phyloP scores from a whole-genome alignment of 2,329 filamentous ascomycete species.

The Curvularia verruculosa region DNA sequence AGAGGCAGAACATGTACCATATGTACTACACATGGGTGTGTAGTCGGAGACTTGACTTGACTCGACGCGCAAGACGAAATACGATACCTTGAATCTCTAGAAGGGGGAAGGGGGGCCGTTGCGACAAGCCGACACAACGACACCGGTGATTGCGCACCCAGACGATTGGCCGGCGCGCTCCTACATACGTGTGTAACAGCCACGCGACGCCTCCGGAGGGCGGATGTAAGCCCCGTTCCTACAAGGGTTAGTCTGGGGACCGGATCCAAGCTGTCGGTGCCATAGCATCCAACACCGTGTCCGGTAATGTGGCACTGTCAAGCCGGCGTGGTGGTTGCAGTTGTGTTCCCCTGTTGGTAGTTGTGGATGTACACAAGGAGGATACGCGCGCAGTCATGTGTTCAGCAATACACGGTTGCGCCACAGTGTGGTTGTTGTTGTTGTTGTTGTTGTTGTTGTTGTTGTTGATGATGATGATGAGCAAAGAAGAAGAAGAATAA shows the following conservation, averaged over 20 bases:
- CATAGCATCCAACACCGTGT: constrained; percentile 37
- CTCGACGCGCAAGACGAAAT: constrained; percentile 6
- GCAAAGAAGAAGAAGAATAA: neutral
- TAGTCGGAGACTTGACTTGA: neutral
- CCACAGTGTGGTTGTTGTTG: neutral
- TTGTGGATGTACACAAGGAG: constrained; percentile 23
- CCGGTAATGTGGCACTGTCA: constrained; percentile 46
- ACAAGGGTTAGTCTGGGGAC: constrained; percentile 31
- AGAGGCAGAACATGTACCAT: neutral
- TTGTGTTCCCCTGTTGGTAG: constrained; percentile 32
- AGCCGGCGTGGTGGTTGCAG: constrained; percentile 41
- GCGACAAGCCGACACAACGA: constrained; percentile 30
- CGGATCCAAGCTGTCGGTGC: constrained; percentile 41
- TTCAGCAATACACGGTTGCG: neutral
- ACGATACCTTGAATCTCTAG: constrained; percentile 2
- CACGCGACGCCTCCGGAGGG: constrained; percentile 43
- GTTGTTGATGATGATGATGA: too few relatives aligned
- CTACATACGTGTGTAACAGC: constrained; percentile 18
- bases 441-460: too few relatives aligned
- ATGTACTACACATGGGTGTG: neutral
- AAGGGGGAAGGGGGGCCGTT: constrained; percentile 2
- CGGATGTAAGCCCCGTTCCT: constrained; percentile 31
- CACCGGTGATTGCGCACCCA: constrained; percentile 26
- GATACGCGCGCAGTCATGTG: constrained; percentile 1
- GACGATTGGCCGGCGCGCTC: constrained; percentile 31